Conservation (phyloP, 495 filamentous ascomycete genomes). For the Xylaria nigripes region DNA sequence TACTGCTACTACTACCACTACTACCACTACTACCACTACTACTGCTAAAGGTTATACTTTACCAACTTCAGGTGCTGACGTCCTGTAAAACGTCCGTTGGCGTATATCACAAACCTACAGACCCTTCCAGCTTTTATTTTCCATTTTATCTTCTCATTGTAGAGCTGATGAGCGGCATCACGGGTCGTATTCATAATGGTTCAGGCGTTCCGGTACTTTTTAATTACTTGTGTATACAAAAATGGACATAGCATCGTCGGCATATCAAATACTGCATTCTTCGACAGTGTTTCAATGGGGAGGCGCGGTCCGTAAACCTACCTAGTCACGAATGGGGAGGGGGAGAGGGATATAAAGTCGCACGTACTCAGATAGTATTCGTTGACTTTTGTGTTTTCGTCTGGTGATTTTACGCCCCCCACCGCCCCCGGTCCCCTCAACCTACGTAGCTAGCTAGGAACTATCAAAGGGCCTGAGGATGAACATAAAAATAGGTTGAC, state of each 20-base stretch:
- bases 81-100: background rate
- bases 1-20: background rate
- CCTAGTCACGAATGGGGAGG: no score
- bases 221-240: background rate
- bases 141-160: no score
- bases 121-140: background rate
- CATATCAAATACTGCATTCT: background rate
- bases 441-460: no score
- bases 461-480: no score
- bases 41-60: background rate
- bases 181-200: background rate
- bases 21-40: no score
- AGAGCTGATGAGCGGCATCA: background rate
- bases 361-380: no score
- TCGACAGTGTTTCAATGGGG: background rate
- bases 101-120: background rate
- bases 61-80: background rate
- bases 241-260: background rate
- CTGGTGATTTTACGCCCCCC: no score
- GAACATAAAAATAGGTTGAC: no score
- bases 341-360: no score
- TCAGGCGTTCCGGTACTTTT: conserved; percentile 1
- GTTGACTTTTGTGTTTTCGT: no score
- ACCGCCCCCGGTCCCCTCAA: no score
- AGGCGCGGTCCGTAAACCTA: no score